phyloP scores from a whole-genome alignment of 805 yeast genomes.

The Jamesozyma piceae region DNA sequence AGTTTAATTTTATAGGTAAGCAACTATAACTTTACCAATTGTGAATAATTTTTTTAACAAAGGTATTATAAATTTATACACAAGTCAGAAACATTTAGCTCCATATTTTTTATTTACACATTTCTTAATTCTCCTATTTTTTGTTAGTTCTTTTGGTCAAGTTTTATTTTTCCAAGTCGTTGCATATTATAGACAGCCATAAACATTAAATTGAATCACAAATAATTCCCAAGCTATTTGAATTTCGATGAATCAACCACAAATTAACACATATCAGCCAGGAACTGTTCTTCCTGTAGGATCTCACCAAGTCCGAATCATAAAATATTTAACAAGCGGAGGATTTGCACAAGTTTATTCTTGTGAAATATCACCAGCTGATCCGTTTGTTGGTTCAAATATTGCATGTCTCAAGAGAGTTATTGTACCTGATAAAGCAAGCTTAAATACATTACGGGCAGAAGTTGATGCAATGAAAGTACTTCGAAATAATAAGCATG shows the following conservation, averaged over 20 bases:
- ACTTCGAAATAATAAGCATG: slow-evolving; percentile 62
- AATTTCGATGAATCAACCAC: slow-evolving; percentile 37
- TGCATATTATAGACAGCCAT: not conserved
- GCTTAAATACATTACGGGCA: slow-evolving; percentile 72
- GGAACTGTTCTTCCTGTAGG: slow-evolving; percentile 81
- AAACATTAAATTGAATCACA: not conserved
- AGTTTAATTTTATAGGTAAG: not conserved
- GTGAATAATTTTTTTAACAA: too few relatives aligned
- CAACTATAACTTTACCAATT: not conserved
- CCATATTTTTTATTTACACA: too few relatives aligned
- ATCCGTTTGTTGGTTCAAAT: slow-evolving; percentile 37
- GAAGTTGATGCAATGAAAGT: slow-evolving; percentile 98
- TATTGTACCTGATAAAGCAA: slow-evolving; percentile 85
- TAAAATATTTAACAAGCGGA: slow-evolving; percentile 72
- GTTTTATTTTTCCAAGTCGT: not conserved
- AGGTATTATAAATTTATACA: too few relatives aligned
- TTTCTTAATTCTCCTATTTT: not conserved
- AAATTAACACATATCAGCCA: slow-evolving; percentile 55
- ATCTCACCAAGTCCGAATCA: slow-evolving; percentile 60
- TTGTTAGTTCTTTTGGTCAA: not conserved
- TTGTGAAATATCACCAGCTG: slow-evolving; percentile 53
- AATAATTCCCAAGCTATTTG: not conserved
- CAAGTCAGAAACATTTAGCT: too few relatives aligned
- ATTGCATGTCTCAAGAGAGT: slow-evolving; percentile 87
- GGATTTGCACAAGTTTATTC: slow-evolving; percentile 95